Evolutionary conservation across 169 alveolate genomes (phyloP).

Genomic region (Eimeria brunetti): DNA sequence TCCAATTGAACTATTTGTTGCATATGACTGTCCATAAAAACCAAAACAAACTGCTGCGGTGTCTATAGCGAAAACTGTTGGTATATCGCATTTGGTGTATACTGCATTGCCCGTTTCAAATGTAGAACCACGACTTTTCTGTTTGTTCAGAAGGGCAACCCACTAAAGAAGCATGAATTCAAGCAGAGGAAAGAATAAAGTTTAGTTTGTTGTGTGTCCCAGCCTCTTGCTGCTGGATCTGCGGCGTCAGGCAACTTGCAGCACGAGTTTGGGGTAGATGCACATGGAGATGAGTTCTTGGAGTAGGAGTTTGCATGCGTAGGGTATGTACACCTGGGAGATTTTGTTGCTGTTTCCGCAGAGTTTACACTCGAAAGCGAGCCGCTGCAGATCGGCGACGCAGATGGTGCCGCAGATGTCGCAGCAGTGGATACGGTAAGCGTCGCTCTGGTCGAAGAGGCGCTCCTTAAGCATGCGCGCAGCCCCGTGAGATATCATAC

Average conservation of each 20-base stretch:
- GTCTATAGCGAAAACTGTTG: too few species aligned
- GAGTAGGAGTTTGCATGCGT: slow-evolving; percentile 98
- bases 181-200: too few species aligned
- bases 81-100: too few species aligned
- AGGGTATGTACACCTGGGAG: slow-evolving; percentile 98
- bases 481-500: slow-evolving; percentile 99
- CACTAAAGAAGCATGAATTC: too few species aligned
- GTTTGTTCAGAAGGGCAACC: too few species aligned
- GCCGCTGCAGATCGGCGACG: slow-evolving; percentile 95
- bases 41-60: too few species aligned
- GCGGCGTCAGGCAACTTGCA: slow-evolving; percentile 77
- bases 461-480: slow-evolving; percentile 99
- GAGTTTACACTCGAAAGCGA: slow-evolving; percentile 84
- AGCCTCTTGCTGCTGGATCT: too few species aligned
- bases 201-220: too few species aligned
- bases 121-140: too few species aligned
- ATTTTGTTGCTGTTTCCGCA: slow-evolving; percentile 77
- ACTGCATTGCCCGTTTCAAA: too few species aligned
- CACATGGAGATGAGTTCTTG: slow-evolving; percentile 99
- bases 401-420: slow-evolving; percentile 97
- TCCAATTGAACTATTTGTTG: too few species aligned
- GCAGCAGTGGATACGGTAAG: slow-evolving; percentile 99
- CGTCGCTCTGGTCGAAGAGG: slow-evolving; percentile 99
- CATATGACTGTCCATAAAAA: too few species aligned
- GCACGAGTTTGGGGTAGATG: slow-evolving; percentile 96